phyloP scores from a whole-genome alignment of 345 rosid genomes.

The Reutealis trisperma region DNA sequence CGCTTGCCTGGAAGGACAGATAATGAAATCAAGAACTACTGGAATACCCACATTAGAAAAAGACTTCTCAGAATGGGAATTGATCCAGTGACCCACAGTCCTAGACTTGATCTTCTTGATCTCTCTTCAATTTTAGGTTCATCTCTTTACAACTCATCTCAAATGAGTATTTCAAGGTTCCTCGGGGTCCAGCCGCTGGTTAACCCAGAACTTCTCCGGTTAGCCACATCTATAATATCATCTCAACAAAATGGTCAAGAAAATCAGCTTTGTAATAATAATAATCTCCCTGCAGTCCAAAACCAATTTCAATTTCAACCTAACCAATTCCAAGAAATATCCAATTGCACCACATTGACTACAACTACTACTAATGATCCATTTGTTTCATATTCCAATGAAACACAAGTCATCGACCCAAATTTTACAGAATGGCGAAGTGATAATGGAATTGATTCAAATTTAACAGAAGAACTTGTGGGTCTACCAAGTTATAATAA shows the following conservation, averaged over 20 bases:
- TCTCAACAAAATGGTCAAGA: slow-evolving; percentile 39
- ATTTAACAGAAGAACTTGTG: slow-evolving; percentile 35
- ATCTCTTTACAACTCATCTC: slow-evolving; percentile 18
- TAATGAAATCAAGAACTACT: slow-evolving; percentile 34
- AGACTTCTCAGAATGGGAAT: slow-evolving; percentile 29
- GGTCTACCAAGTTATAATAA: background rate
- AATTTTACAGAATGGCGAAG: slow-evolving; percentile 14
- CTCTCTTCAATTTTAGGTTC: slow-evolving; percentile 23
- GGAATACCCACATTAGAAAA: slow-evolving; percentile 36
- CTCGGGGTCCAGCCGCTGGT: slow-evolving; percentile 14
- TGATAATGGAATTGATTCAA: slow-evolving; percentile 22
- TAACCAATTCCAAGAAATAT: slow-evolving; percentile 41
- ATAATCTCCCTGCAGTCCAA: slow-evolving; percentile 24
- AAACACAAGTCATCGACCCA: slow-evolving; percentile 25
- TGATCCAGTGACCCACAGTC: slow-evolving; percentile 33
- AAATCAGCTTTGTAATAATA: slow-evolving; percentile 36
- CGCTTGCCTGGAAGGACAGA: slow-evolving; percentile 32
- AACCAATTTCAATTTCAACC: slow-evolving; percentile 31
- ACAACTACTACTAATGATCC: slow-evolving; percentile 11
- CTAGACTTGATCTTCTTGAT: slow-evolving; percentile 30
- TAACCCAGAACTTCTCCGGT: slow-evolving; percentile 42
- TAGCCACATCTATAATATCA: slow-evolving; percentile 44
- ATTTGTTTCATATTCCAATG: slow-evolving; percentile 34
- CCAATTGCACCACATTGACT: slow-evolving; percentile 28
- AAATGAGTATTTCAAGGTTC: slow-evolving; percentile 14